Conservation (phyloP, 139 green algal genomes). For the Ulvella scutata region DNA sequence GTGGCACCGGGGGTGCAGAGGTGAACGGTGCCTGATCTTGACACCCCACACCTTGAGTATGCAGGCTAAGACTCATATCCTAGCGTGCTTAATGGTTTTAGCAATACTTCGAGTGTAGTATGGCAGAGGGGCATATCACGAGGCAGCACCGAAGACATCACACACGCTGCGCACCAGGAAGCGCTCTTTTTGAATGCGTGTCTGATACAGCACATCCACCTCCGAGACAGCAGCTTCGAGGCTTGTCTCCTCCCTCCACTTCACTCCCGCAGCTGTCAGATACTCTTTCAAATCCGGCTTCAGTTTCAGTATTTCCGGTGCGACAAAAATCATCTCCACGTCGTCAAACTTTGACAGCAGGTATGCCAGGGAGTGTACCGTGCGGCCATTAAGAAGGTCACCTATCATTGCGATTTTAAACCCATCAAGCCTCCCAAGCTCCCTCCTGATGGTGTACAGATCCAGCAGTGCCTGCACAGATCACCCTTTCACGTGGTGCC, state of each 20-base stretch:
- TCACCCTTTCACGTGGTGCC: no score
- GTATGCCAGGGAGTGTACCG: slow-evolving; percentile 57
- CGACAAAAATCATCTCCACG: slow-evolving; percentile 92
- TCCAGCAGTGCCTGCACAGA: slow-evolving; percentile 82
- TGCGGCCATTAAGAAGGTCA: slow-evolving; percentile 92
- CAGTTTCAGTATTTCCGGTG: slow-evolving; percentile 85
- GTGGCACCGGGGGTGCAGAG: no score
- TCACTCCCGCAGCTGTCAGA: not conserved
- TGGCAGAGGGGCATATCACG: no score
- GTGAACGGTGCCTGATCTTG: no score
- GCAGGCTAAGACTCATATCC: no score
- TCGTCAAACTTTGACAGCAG: slow-evolving; percentile 76
- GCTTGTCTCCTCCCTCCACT: not conserved
- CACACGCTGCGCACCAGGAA: slow-evolving; percentile 51
- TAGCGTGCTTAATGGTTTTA: no score
- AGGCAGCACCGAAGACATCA: no score
- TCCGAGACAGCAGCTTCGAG: slow-evolving; percentile 24
- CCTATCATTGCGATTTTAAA: slow-evolving; percentile 88
- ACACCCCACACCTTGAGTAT: no score
- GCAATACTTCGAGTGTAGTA: no score
- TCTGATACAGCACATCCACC: slow-evolving; percentile 96
- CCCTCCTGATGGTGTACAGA: slow-evolving; percentile 92
- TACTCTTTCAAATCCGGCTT: slow-evolving; percentile 91
- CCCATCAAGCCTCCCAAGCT: slow-evolving; percentile 77
- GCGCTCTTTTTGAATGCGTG: slow-evolving; percentile 94